Evolutionary conservation across 192 early-diverging fungal species (phyloP).

Genomic region (Phycomyces blakesleeanus): DNA sequence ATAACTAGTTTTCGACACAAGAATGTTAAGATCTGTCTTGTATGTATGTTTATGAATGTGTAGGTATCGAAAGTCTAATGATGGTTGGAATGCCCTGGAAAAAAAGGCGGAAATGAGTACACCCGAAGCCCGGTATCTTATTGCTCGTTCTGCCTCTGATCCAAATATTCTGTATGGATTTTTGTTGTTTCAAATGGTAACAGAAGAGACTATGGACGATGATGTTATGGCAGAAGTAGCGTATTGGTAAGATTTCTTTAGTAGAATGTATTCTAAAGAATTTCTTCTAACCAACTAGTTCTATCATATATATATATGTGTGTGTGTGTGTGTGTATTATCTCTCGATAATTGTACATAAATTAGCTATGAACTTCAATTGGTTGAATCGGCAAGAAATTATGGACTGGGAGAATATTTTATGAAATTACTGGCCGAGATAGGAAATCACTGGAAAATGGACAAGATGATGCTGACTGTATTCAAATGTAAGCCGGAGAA

Average conservation of each 20-base stretch:
- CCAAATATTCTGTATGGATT: conserved; percentile 47
- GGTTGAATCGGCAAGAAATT: conserved; percentile 31
- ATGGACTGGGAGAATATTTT: conserved; percentile 55
- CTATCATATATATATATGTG: no score
- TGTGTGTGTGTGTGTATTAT: neutral
- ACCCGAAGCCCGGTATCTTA: conserved; percentile 49
- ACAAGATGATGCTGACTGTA: conserved; percentile 65
- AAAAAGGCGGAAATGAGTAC: conserved; percentile 59
- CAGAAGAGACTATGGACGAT: conserved; percentile 61
- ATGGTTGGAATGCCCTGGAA: conserved; percentile 58
- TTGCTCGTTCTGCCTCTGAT: conserved; percentile 36
- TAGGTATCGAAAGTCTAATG: conserved; percentile 57
- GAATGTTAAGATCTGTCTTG: no score
- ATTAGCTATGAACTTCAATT: conserved; percentile 67
- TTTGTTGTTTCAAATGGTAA: conserved; percentile 58
- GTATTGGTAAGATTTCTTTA: conserved; percentile 74
- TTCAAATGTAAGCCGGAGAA: conserved; percentile 63
- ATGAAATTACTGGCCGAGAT: conserved; percentile 51
- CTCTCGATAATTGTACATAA: no score
- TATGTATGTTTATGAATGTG: no score
- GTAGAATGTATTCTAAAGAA: no score
- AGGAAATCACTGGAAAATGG: conserved; percentile 49
- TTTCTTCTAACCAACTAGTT: no score
- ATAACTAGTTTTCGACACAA: neutral
- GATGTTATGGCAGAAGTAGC: conserved; percentile 45